Base-by-base conservation (phyloP, 1,284 basidiomycete species). In the Apiotrichum porosum region DNA sequence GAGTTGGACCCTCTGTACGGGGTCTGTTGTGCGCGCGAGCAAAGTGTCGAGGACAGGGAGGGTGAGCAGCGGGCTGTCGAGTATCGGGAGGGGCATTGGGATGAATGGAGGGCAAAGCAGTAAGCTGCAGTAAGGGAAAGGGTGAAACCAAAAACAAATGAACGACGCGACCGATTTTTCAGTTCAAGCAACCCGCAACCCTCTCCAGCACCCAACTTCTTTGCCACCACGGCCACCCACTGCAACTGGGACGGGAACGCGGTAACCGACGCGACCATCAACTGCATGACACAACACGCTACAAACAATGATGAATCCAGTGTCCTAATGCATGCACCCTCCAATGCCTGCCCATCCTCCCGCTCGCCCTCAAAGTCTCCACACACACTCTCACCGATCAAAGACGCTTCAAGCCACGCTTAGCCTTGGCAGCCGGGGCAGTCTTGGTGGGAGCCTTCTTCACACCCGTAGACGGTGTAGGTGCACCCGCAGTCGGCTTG, bases 371-470 rank as follows among this genome's bases (percentile, higher is more conserved):
- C 28, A 14, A 14, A 30, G 14, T 9, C 14, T 36, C 35, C 35
- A 19, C 9, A 10, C 17, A 36, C 10, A 36, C 30, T 30, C 21
- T n/a, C 26, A 37, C 8, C 37, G 13, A 17, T 39, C 56, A 72
- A 28, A 73, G 51, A 51, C 71, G 56, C 58, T 69, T 68, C 37
- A 69, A 52, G 6, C 71, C 71, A 37, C 69, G 52, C 61, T 71
- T 73, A 15, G 63, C 65, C 40, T 64, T 64, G 26, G 54, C 50
- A 28, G 58, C 58, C 12, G 58, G 42, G 22, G 33, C 42, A 12
- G 52, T 48, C 32, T 49, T 54, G 21, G 42, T 56, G 44, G 62
- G 56, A 24, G 51, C 44, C 49, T 65, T 65, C 26, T 60, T 14
- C 3, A 52, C 39, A 43, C 22, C 41, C 21, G 22, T 33, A 18